Evolutionary conservation across 1,284 basidiomycete genomes (phyloP).

Genomic region (Tremellales sp.): DNA sequence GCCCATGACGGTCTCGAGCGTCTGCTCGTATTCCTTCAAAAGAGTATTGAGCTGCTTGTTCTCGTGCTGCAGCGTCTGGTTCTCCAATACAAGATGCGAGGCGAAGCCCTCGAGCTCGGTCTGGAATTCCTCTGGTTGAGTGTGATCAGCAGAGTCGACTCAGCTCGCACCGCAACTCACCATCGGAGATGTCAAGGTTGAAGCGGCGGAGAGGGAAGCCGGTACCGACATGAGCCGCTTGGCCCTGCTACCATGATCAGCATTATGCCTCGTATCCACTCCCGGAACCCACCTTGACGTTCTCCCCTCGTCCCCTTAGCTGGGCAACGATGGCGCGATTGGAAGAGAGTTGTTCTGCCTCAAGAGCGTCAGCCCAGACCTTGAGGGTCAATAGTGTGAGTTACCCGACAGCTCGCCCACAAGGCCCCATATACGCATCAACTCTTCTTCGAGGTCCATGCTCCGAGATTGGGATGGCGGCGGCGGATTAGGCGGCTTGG

Average conservation of each 20-base stretch:
- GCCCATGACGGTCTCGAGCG: conserved; percentile 92
- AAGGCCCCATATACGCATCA: conserved; percentile 70
- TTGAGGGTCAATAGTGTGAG: conserved; percentile 5
- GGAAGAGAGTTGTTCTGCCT: conserved; percentile 73
- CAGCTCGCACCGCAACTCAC: conserved; percentile 45
- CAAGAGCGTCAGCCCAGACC: background rate
- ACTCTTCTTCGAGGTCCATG: conserved; percentile 58
- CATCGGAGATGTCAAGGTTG: conserved; percentile 91
- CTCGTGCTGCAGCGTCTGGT: conserved; percentile 85
- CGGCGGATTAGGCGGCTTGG: background rate
- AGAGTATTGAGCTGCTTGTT: conserved; percentile 86
- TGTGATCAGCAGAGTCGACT: background rate
- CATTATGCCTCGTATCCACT: conserved; percentile 6
- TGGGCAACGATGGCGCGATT: conserved; percentile 75
- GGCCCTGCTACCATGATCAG: conserved; percentile 54
- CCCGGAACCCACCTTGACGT: conserved; percentile 66
- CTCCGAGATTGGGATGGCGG: conserved; percentile 23
- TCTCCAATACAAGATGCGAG: conserved; percentile 87
- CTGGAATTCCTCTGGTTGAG: conserved; percentile 73
- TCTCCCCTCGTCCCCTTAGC: conserved; percentile 67
- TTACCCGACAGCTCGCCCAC: conserved; percentile 63
- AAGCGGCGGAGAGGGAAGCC: conserved; percentile 82
- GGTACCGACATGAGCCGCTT: conserved; percentile 70
- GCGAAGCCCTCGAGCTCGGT: conserved; percentile 87
- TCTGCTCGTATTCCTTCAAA: conserved; percentile 90